Base-by-base conservation (phyloP, 305 asterid species). In the Vinca major region DNA sequence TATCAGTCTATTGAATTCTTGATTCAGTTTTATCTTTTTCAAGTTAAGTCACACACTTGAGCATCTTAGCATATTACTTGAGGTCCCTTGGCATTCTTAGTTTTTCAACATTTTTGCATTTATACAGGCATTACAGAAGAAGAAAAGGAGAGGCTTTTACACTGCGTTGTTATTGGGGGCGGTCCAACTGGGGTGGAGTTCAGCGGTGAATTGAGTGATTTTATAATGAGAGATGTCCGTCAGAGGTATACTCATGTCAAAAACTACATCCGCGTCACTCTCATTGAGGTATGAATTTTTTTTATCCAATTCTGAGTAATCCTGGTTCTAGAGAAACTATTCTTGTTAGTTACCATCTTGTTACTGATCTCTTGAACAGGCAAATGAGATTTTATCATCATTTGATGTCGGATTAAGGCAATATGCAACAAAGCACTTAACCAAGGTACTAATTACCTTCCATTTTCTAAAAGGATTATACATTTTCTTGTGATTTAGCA, bases 161-260 rank as follows among this genome's bases (percentile, higher is more conserved):
- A 91, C 52, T 91, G 96, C 66, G 97, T 91, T 19, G 97, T 88
- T 44, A 81, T 91, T 13, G 96, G 97, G 60, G 97, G 97, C 55
- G 97, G 97, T 66, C 97, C 97, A n/a, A 91, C 97, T 11, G 96
- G 97, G 21, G 97, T 91, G 51, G 97, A 90, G 75, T 90, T 90
- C 51, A 88, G 96, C 8, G 97, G 97, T 5, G 97, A 91, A 76
- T 67, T 91, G 79, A 91, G 97, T 65, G 97, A 91, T 79, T 91
- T 91, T 57, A 91, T 91, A 36, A 87, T 72, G 81, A 88, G 92
- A 80, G 96, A 91, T 79, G 97, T 80, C 55, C 84, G 82, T 11
- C 88, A 85, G 75, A 80, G 85, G 17, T 91, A 85, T 65, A 69
- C 88, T 74, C 96, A 88, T 80, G 96, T 88, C 54, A 91, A 91